These are phyloP conservation scores for Clonostachys chloroleuca DNA, from an alignment of 2,329 filamentous ascomycete genomes.

Conservation along the genomic window DNA sequence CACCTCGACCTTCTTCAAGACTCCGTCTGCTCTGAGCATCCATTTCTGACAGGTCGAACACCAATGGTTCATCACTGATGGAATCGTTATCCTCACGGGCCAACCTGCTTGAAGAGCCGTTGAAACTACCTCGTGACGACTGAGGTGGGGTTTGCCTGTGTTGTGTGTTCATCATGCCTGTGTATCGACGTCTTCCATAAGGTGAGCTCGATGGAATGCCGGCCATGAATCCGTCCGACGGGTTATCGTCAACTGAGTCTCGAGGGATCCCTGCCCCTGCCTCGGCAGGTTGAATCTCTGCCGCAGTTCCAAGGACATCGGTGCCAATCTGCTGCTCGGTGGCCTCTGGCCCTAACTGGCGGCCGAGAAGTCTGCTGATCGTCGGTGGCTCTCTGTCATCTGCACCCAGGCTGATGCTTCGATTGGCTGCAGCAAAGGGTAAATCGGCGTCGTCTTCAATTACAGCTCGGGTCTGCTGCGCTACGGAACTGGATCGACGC, in stretches of 20 bases:
- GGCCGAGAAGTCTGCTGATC: slow-evolving; percentile 56
- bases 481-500: slow-evolving; percentile 66
- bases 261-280: slow-evolving; percentile 32
- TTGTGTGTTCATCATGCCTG: slow-evolving; percentile 31
- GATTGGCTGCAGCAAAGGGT: slow-evolving; percentile 51
- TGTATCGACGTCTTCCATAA: slow-evolving; percentile 40
- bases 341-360: slow-evolving; percentile 24
- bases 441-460: slow-evolving; percentile 56
- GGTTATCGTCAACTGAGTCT: slow-evolving; percentile 38
- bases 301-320: slow-evolving; percentile 29
- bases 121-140: slow-evolving; percentile 40
- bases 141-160: slow-evolving; percentile 36
- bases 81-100: slow-evolving; percentile 41
- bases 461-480: slow-evolving; percentile 53
- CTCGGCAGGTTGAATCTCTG: slow-evolving; percentile 31
- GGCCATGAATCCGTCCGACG: slow-evolving; percentile 37
- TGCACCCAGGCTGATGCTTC: slow-evolving; percentile 64
- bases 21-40: slow-evolving; percentile 54
- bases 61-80: slow-evolving; percentile 62
- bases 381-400: slow-evolving; percentile 62
- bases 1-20: slow-evolving; percentile 46
- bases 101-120: slow-evolving; percentile 29
- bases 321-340: slow-evolving; percentile 3
- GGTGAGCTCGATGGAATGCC: slow-evolving; percentile 34
- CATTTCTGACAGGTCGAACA: slow-evolving; percentile 72